Base-by-base conservation (phyloP, 2,329 filamentous ascomycete genomes). In the Botrytis fabae region DNA sequence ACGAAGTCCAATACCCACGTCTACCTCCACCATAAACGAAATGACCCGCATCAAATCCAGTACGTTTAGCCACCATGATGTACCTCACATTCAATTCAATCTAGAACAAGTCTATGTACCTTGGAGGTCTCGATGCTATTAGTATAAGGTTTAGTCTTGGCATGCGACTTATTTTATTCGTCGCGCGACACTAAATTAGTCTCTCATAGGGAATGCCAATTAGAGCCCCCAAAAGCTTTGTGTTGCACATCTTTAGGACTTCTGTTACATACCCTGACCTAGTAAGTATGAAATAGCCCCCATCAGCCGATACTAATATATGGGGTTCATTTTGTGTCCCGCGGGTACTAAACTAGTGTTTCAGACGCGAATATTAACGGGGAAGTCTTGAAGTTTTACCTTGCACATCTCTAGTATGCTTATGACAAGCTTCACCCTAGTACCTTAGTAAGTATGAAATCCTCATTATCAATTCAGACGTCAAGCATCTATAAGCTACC, bases 341-440 rank as follows among this genome's bases (percentile, higher is more conserved):
- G 25, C 12, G 25, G 4, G 48, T 54, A 14, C 5, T 14, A 4
- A 14, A 51, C 4, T n/a, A 54, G 25, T 54, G 2, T 54, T 54
- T 12, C n/a, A n/a, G 25, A 12, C 7, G 4, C 6, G 5, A n/a
- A 7, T 54, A 4, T 14, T 4, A n/a, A n/a, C n/a, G 14, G 2
- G 5, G 6, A 22, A 6, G 12, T 28, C 1, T 54, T 54, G 2
- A 7, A n/a, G 25, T 2, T n/a, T 44, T 54, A 16, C 7, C 25
- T 54, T 54, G 48, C 48, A 54, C 4, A 16, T 54, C 25, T 54
- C 4, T 54, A 7, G 48, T 54, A 6, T 54, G 22, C 12, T 6
- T 5, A 12, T 16, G 4, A 54, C 25, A n/a, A n/a, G 48, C 12
- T n/a, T 54, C 5, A n/a, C n/a, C 25, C 25, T 54, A 2, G 25